Percentiles rank a stretch among this genome's conserved stretches.
Conservation (phyloP, 768 basidiomycete genomes). For the Psilocybe cyanescens region DNA sequence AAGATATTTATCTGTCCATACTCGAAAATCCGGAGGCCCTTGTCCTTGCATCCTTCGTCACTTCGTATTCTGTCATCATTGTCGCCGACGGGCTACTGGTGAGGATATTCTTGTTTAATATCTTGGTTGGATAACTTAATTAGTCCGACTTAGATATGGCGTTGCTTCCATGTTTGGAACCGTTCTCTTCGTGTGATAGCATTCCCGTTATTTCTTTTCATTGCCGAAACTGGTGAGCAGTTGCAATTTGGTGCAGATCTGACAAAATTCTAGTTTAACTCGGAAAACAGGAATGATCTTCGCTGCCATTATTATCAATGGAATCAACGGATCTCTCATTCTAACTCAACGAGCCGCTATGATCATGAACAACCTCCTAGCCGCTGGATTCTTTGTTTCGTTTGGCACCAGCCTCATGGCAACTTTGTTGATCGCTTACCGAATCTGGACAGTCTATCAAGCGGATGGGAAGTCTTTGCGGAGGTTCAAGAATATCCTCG, state of each 20-base stretch:
- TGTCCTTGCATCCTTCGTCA: not conserved
- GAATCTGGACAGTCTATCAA: not conserved
- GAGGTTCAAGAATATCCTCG: not conserved
- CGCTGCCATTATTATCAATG: constrained; percentile 1
- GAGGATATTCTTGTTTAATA: not conserved
- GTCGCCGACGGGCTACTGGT: constrained; percentile 13
- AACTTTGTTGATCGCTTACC: constrained; percentile 6
- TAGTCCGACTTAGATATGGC: not conserved
- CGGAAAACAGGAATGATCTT: not conserved
- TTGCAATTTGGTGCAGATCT: too few relatives aligned
- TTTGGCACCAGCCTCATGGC: not conserved
- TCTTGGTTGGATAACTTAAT: not conserved
- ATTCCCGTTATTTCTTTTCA: not conserved
- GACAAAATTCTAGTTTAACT: not conserved
- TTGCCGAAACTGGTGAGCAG: not conserved
- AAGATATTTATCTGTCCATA: constrained; percentile 2
- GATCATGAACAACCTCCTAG: not conserved
- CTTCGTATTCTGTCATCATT: not conserved
- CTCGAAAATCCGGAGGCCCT: constrained; percentile 1
- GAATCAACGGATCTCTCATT: not conserved
- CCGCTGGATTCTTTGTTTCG: constrained; percentile 6
- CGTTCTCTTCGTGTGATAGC: constrained; percentile 1
- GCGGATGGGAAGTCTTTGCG: not conserved
- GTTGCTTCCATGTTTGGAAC: constrained; percentile 9
- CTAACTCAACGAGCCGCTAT: not conserved